Percentiles rank a stretch among this genome's conserved stretches.
Evolutionary conservation across 2,329 filamentous ascomycete genomes (phyloP).

Genomic region (Tolypocladium album): DNA sequence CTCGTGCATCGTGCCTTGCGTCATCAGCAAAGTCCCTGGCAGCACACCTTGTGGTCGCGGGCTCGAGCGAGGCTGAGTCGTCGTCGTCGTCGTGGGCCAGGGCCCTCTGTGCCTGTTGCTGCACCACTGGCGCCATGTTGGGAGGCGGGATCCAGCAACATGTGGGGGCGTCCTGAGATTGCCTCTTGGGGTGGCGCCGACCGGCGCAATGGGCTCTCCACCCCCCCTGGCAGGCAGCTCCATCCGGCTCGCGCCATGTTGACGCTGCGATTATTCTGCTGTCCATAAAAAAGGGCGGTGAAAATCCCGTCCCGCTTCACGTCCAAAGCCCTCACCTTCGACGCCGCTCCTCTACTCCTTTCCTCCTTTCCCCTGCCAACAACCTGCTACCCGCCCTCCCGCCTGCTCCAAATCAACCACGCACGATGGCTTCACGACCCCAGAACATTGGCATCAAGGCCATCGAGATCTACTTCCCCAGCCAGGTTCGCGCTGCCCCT

Average conservation of each 20-base stretch:
- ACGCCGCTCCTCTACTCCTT: background rate
- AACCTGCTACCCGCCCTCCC: background rate
- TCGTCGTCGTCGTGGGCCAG: background rate
- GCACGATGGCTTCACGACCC: constrained; percentile 59
- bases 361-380: background rate
- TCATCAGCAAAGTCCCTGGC: background rate
- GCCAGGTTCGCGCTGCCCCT: constrained; percentile 46
- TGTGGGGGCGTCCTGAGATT: background rate
- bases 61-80: background rate
- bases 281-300: constrained; percentile 8
- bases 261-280: background rate
- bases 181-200: background rate
- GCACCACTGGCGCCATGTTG: background rate
- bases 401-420: background rate
- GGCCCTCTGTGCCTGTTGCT: no score
- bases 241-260: background rate
- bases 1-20: background rate
- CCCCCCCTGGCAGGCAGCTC: background rate
- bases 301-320: constrained; percentile 3
- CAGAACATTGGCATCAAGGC: constrained; percentile 89
- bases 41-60: no score
- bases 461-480: constrained; percentile 84
- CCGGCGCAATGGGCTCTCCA: background rate
- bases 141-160: no score
- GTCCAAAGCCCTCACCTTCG: background rate